Conservation (phyloP, 371 early-diverging fungal genomes). For the Blakeslea trispora region DNA sequence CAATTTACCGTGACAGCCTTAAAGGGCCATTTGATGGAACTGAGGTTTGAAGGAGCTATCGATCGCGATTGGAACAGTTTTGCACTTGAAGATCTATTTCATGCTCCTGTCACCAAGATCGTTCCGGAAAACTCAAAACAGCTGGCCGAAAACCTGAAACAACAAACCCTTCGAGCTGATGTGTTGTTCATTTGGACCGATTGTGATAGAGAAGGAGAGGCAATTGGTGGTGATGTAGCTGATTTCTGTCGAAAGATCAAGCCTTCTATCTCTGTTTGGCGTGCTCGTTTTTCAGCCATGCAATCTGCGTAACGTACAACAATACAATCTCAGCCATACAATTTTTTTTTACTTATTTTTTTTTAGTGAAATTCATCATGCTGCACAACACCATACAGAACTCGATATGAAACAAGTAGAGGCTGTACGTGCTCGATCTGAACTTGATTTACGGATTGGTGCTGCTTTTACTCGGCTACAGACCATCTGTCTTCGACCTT, state of each 20-base stretch:
- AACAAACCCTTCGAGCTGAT: slow-evolving; percentile 62
- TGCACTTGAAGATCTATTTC: slow-evolving; percentile 66
- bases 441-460: slow-evolving; percentile 98
- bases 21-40: slow-evolving; percentile 74
- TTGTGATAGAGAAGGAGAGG: slow-evolving; percentile 99
- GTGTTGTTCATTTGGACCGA: slow-evolving; percentile 99
- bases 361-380: slow-evolving; percentile 74
- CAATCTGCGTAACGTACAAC: slow-evolving; percentile 52
- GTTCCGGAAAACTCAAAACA: slow-evolving; percentile 40
- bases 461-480: slow-evolving; percentile 97
- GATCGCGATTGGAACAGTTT: slow-evolving; percentile 63
- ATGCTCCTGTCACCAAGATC: slow-evolving; percentile 16
- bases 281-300: slow-evolving; percentile 87
- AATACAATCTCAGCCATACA: background rate
- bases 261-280: slow-evolving; percentile 62
- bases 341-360: slow-evolving; percentile 4
- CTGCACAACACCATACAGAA: slow-evolving; percentile 73
- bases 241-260: slow-evolving; percentile 70
- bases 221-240: slow-evolving; percentile 92
- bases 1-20: slow-evolving; percentile 88
- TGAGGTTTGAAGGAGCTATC: slow-evolving; percentile 64
- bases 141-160: slow-evolving; percentile 67
- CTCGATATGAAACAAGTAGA: slow-evolving; percentile 77
- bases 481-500: slow-evolving; percentile 67
- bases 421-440: slow-evolving; percentile 93